Evolutionary conservation across 257 asterid genomes (phyloP), one percentile per base, ranked within the genome.

Genomic region (Solanum chiquidenum): DNA sequence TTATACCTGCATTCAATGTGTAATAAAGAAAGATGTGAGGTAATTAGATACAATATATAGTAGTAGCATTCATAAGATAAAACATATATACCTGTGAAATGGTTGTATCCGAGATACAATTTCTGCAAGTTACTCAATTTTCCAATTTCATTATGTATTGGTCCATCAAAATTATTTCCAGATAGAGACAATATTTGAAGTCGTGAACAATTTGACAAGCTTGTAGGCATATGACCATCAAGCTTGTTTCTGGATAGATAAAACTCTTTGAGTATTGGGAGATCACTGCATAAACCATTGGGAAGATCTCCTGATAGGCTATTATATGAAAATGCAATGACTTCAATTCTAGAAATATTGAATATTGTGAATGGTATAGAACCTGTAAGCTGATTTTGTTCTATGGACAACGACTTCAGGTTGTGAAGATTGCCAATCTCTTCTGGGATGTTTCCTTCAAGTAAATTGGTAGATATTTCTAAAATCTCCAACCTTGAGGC

Each of bases 81-180:
- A 44, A 11, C 52, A 49, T 14, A 49, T 13, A 46, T 52, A 52
- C 66, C 12, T 58, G 66, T 18, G 66, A 58, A 58, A 58, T 58
- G 11, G 25, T 55, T 55, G 1, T 0, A 0, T 58, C 25, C 25
- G 2, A 58, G 12, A 20, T 7, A 0, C 5, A 58, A 20, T 2
- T 0, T 0, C 12, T 58, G 25, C 66, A 58, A 20, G 12, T 58
- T 5, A 20, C 25, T 58, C 27, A 58, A 20, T 20, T 12, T 58
- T 58, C 66, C 25, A 58, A 20, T 58, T 20, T 58, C 8, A 58
- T 4, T 55, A 18, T 55, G 64, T 55, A 55, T 55, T 55, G 0
- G n/a, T 55, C 62, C 64, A 55, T 55, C 12, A 58, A 58, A 58
- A 3, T 58, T 0, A 58, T 20, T 20, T 16, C 0, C 2, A 2